phyloP scores from a whole-genome alignment of 2,329 filamentous ascomycete species.

The Karstenula rhodostoma region DNA sequence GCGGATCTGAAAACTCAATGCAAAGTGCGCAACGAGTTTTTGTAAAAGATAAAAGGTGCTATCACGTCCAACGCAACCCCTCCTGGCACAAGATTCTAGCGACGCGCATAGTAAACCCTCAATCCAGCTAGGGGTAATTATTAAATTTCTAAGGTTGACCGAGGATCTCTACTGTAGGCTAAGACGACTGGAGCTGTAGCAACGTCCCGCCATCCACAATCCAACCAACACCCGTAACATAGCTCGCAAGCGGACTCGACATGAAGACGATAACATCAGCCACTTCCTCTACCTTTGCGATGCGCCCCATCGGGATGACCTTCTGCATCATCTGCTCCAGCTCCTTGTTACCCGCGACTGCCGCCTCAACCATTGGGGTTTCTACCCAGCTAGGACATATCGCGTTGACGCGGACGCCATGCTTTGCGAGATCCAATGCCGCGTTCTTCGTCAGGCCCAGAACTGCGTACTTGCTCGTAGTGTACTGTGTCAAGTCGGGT shows the following conservation, averaged over 20 bases:
- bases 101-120: too few relatives aligned
- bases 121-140: too few relatives aligned
- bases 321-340: slow-evolving; percentile 2
- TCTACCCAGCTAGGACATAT: slow-evolving; percentile 13
- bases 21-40: too few relatives aligned
- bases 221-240: slow-evolving; percentile 11
- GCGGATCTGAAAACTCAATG: too few relatives aligned
- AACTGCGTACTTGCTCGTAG: slow-evolving; percentile 39
- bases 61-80: too few relatives aligned
- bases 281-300: slow-evolving; percentile 11
- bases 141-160: too few relatives aligned
- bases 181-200: not conserved
- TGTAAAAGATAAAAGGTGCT: too few relatives aligned
- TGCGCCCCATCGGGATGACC: slow-evolving; percentile 4
- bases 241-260: slow-evolving; percentile 10
- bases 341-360: not conserved
- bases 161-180: not conserved
- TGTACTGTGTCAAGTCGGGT: slow-evolving; percentile 23
- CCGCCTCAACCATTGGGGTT: slow-evolving; percentile 12
- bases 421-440: slow-evolving; percentile 27
- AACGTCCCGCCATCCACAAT: slow-evolving; percentile 13
- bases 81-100: too few relatives aligned
- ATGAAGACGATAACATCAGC: slow-evolving; percentile 11
- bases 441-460: slow-evolving; percentile 39
- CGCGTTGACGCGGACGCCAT: slow-evolving; percentile 18